A percentile compares a stretch with the other conserved stretches of the same genome.
phyloP scores from a whole-genome alignment of 805 yeast species.

The Hemisphaericaspora nanyangensis region DNA sequence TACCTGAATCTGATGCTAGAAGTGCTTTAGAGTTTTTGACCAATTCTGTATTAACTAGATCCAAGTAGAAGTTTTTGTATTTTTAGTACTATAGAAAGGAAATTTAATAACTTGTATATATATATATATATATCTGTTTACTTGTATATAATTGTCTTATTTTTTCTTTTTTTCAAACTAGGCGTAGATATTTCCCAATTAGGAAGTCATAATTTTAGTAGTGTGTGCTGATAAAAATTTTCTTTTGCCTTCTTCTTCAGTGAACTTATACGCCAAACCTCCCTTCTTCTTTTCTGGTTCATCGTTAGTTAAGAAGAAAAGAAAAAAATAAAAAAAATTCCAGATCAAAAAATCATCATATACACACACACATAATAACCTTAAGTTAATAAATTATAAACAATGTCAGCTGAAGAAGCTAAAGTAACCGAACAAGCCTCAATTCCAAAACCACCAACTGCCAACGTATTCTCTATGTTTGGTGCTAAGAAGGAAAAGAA shows the following conservation, averaged over 20 bases:
- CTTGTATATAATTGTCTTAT: no score
- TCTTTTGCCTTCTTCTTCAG: no score
- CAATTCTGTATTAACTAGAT: conserved; percentile 76
- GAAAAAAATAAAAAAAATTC: neutral
- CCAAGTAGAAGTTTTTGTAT: no score
- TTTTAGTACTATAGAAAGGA: no score
- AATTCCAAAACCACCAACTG: conserved; percentile 61
- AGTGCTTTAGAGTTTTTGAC: conserved; percentile 84
- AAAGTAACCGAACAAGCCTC: conserved; percentile 15
- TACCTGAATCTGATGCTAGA: conserved; percentile 89
- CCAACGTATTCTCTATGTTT: conserved; percentile 90
- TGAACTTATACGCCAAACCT: neutral
- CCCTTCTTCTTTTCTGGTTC: no score
- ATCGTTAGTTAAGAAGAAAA: neutral
- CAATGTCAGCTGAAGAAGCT: conserved; percentile 12
- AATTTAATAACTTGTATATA: no score
- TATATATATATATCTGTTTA: no score
- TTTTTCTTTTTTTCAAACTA: no score
- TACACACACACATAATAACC: neutral
- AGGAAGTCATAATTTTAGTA: neutral
- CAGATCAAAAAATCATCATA: neutral
- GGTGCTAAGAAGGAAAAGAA: conserved; percentile 83
- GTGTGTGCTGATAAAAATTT: neutral
- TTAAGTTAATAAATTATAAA: neutral
- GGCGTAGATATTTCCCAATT: neutral